Percentiles rank a stretch among this genome's conserved stretches.
phyloP scores from a whole-genome alignment of 768 basidiomycete species.

The Galerina marginata region DNA sequence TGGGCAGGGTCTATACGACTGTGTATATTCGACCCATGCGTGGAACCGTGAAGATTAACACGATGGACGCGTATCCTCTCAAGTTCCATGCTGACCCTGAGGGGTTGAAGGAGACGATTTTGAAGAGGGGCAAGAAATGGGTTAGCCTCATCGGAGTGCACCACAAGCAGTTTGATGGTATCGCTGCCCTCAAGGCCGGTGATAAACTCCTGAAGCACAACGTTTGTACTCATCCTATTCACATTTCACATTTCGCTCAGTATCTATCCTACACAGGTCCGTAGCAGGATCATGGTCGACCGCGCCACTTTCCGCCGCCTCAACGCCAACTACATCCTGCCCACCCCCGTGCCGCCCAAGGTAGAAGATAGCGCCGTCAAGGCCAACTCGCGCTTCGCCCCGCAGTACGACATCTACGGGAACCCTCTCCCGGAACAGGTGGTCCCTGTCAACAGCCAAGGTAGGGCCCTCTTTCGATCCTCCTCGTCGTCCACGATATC shows the following conservation, averaged over 20 bases:
- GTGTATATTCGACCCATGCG: conserved; percentile 49
- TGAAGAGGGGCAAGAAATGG: conserved; percentile 64
- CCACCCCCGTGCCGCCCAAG: conserved; percentile 38
- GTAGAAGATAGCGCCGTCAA: conserved; percentile 14
- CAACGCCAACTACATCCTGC: conserved; percentile 56
- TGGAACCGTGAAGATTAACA: conserved; percentile 56
- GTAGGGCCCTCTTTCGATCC: background rate
- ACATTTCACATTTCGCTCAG: background rate
- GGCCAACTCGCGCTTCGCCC: conserved; percentile 11
- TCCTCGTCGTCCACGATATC: background rate
- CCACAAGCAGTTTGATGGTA: conserved; percentile 62
- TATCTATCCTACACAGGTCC: conserved; percentile 44
- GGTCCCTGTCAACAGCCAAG: background rate
- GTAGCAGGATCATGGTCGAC: conserved; percentile 67
- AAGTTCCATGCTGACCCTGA: conserved; percentile 53
- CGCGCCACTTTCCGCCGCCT: conserved; percentile 58
- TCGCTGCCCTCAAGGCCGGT: conserved; percentile 44
- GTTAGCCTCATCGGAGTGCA: conserved; percentile 54
- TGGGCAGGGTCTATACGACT: conserved; percentile 45
- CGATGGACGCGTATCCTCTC: conserved; percentile 58
- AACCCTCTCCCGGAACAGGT: conserved; percentile 20
- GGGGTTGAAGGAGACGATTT: conserved; percentile 44
- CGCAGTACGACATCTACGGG: conserved; percentile 21
- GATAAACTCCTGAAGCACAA: conserved; percentile 53
- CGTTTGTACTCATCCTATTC: conserved; percentile 36